Evolutionary conservation across 2,329 filamentous ascomycete species (phyloP), one percentile per base, ranked within the genome.

Genomic region (Penicillium sp.): DNA sequence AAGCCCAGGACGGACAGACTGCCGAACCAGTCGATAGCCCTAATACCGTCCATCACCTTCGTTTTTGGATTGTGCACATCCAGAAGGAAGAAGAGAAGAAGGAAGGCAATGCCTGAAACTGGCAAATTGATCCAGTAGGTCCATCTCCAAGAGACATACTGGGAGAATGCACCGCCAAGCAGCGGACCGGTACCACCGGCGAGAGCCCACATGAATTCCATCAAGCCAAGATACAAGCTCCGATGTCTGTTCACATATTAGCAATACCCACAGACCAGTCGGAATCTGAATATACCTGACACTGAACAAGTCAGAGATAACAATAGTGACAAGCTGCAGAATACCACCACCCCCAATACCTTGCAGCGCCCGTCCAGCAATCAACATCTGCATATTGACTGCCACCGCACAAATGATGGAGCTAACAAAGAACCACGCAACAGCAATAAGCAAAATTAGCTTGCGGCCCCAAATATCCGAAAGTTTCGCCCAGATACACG

Each of bases 401-500:
- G 76, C 75, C 4, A 73, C 65, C 0, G 78, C 81, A 47, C 79
- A 81, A 0, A 84, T 59, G 18, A 82, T 74, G 3, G 76, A 80
- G 10, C 76, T 75, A 2, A 64, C 67, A 3, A 80, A 74, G 60
- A 84, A 85, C 16, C 79, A 65, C 0, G 67, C 70, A 1, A 80
- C 73, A 0, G 79, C 77, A 2, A 67, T 57, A 9, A 84, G 65
- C 3, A 84, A 62, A 33, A 82, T 80, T 2, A 74, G 70, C 57
- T 84, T 84, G 1, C 81, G 74, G 15, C 81, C 81, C 77, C 79
- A 84, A 33, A 84, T 84, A 58, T 84, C 81, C 3, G 74, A 78
- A 1, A 81, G 60, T 46, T 81, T 82, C 3, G 85, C 86, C 88
- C 88, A 91, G n/a, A 87, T 81, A 0, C 87, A 86, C 0, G 81